A percentile compares a stretch with the other conserved stretches of the same genome.
Conservation (phyloP, 805 yeast species). For the Nakazawaea ambrosiae region DNA sequence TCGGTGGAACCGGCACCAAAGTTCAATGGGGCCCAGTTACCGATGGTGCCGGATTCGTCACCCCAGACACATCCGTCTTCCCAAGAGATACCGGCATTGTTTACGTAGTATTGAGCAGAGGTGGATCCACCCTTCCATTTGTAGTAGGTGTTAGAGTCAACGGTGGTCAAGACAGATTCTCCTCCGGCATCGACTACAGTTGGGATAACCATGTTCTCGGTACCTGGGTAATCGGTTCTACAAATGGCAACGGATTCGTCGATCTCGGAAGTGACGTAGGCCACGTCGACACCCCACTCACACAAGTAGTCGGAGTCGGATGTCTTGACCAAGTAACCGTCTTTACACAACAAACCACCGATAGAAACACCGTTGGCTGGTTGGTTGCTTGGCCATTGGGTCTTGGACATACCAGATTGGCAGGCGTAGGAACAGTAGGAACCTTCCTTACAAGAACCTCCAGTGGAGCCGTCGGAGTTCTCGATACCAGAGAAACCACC, state of each 20-base stretch:
- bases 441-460: slow-evolving; percentile 56
- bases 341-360: slow-evolving; percentile 60
- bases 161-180: slow-evolving; percentile 47
- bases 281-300: slow-evolving; percentile 55
- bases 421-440: slow-evolving; percentile 74
- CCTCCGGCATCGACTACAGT: slow-evolving; percentile 53
- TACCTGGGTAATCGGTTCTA: slow-evolving; percentile 78
- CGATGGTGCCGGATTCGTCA: slow-evolving; percentile 45
- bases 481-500: slow-evolving; percentile 84
- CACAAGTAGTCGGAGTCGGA: slow-evolving; percentile 51
- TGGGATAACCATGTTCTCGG: slow-evolving; percentile 75
- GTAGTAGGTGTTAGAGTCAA: slow-evolving; percentile 52
- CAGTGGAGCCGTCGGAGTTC: slow-evolving; percentile 35
- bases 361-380: slow-evolving; percentile 64
- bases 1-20: slow-evolving; percentile 67
- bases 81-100: slow-evolving; percentile 66
- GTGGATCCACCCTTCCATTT: slow-evolving; percentile 58
- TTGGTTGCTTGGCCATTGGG: slow-evolving; percentile 69
- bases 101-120: slow-evolving; percentile 69
- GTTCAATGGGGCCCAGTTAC: slow-evolving; percentile 78
- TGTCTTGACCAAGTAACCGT: slow-evolving; percentile 57
- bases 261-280: slow-evolving; percentile 45
- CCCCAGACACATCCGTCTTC: slow-evolving; percentile 75
- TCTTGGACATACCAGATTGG: slow-evolving; percentile 74
- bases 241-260: slow-evolving; percentile 54